Conservation (phyloP, 1,284 basidiomycete species). For the Austropuccinia psidii region DNA sequence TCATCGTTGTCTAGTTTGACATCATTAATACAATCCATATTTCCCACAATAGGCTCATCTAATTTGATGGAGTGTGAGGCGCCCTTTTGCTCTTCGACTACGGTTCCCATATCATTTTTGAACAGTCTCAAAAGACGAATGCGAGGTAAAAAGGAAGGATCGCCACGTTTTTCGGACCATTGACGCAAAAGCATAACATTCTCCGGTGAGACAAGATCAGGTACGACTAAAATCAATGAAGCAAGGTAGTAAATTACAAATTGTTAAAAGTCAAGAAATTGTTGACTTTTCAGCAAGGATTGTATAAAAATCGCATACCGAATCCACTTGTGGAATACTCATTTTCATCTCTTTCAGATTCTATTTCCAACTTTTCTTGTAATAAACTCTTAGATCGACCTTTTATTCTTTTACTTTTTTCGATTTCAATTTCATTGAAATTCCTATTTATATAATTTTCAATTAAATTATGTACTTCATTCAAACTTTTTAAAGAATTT, state of each 20-base stretch:
- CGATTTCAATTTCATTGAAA: background rate
- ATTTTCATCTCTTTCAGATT: background rate
- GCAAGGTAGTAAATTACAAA: background rate
- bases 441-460: conserved; percentile 1
- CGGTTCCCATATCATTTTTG: background rate
- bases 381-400: background rate
- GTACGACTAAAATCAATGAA: background rate
- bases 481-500: background rate
- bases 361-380: conserved; percentile 1
- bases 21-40: too few relatives aligned
- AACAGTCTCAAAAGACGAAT: conserved; percentile 26
- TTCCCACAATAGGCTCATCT: background rate
- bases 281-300: background rate
- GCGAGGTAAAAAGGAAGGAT: conserved; percentile 14
- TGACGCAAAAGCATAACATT: conserved; percentile 2
- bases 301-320: background rate
- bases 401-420: background rate
- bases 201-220: conserved; percentile 13
- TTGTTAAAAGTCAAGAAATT: background rate
- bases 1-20: too few relatives aligned
- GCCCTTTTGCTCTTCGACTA: conserved; percentile 26
- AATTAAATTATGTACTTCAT: conserved; percentile 7
- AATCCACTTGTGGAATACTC: conserved; percentile 15
- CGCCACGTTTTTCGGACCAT: conserved; percentile 20
- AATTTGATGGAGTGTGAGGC: background rate